These are phyloP conservation scores for Dittrichia graveolens DNA, from an alignment of 129 eudicot species.

Conservation along the genomic window DNA sequence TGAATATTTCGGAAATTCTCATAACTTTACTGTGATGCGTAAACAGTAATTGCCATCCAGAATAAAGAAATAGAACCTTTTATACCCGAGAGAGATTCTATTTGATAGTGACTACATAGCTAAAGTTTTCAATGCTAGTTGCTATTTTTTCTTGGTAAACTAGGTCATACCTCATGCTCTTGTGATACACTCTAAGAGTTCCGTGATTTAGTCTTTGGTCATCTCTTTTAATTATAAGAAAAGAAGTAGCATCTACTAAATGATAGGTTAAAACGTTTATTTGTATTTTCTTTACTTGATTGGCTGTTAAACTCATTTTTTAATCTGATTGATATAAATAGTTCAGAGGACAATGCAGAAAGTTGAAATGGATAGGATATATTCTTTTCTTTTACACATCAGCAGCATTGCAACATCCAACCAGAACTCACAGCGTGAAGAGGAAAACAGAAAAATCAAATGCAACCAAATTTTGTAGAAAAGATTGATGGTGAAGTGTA, in stretches of 20 bases:
- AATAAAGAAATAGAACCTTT: constrained; percentile 29
- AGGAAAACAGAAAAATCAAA: constrained; percentile 1
- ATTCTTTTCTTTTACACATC: constrained; percentile 43
- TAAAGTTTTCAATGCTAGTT: constrained; percentile 24
- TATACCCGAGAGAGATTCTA: constrained; percentile 30
- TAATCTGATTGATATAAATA: constrained; percentile 8
- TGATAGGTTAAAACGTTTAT: background rate
- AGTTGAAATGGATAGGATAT: constrained; percentile 34
- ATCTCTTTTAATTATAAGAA: too few species aligned
- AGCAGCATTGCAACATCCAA: constrained; percentile 31
- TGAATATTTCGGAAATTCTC: constrained; percentile 30
- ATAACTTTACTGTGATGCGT: constrained; percentile 33
- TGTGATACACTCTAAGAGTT: constrained; percentile 2
- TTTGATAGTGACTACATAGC: constrained; percentile 31
- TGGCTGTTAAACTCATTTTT: background rate
- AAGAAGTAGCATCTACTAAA: constrained; percentile 6
- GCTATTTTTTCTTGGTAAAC: constrained; percentile 29
- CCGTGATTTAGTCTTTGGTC: background rate
- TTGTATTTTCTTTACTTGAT: background rate
- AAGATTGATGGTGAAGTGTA: background rate
- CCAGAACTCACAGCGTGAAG: constrained; percentile 16
- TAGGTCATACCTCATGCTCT: constrained; percentile 11
- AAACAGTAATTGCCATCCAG: constrained; percentile 36
- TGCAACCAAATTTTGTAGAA: constrained; percentile 25
- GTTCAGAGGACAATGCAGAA: constrained; percentile 29